phyloP scores from a whole-genome alignment of 257 asterid species.

The Ballota nigra region DNA sequence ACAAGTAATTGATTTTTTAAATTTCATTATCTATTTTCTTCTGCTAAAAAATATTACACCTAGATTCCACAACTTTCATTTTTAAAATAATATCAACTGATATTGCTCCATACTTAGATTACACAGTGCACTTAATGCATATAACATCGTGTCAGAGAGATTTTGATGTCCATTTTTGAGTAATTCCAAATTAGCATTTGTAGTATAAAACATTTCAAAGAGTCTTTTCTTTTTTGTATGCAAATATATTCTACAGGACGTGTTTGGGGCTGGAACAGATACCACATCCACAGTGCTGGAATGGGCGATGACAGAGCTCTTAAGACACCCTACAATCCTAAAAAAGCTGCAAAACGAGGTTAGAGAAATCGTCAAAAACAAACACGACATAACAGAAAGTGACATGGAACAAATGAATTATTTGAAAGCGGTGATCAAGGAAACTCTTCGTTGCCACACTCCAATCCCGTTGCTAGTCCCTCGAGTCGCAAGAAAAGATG shows the following conservation, averaged over 20 bases:
- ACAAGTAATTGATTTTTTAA: not conserved
- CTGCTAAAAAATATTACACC: no score
- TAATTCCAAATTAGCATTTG: not conserved
- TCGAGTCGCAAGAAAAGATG: constrained; percentile 29
- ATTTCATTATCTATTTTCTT: no score
- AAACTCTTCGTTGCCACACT: constrained; percentile 43
- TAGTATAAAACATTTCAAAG: not conserved
- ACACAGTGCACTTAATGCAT: no score
- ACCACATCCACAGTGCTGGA: constrained; percentile 35
- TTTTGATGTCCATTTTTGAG: no score
- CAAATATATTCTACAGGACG: constrained; percentile 27
- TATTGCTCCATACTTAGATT: no score
- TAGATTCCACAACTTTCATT: no score
- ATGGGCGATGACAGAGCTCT: constrained; percentile 49
- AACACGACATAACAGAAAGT: constrained; percentile 14
- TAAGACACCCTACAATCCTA: constrained; percentile 31
- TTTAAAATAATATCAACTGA: no score
- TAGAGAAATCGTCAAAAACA: constrained; percentile 21
- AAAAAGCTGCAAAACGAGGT: constrained; percentile 35
- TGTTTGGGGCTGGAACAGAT: constrained; percentile 49
- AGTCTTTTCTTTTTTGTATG: not conserved
- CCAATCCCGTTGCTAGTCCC: constrained; percentile 44
- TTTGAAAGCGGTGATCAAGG: constrained; percentile 47
- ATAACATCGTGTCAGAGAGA: no score
- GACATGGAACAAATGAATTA: constrained; percentile 51